Evolutionary conservation across 2,329 filamentous ascomycete species (phyloP).

Genomic region (Cordyceps fumosorosea): DNA sequence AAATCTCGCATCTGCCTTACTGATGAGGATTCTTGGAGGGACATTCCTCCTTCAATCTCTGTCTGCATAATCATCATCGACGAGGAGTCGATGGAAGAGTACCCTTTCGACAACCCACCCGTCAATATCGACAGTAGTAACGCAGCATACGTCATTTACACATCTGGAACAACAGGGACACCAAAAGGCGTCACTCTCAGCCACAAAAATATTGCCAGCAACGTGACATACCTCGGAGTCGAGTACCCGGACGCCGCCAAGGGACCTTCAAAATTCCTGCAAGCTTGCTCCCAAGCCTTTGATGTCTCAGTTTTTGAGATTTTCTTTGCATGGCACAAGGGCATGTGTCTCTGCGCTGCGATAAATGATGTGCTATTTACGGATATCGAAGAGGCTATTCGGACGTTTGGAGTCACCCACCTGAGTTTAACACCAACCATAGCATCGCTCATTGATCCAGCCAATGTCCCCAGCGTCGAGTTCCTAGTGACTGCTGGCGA

Average conservation of each 20-base stretch:
- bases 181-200: conserved; percentile 78
- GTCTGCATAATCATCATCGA: conserved; percentile 30
- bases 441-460: conserved; percentile 64
- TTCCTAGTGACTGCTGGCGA: conserved; percentile 81
- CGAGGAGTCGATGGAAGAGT: conserved; percentile 19
- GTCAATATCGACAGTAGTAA: conserved; percentile 37
- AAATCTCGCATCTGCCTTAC: conserved; percentile 39
- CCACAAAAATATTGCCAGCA: conserved; percentile 68
- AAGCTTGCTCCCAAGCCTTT: conserved; percentile 79
- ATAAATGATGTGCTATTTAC: conserved; percentile 67
- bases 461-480: conserved; percentile 61
- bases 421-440: conserved; percentile 82
- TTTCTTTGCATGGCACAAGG: conserved; percentile 73
- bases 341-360: conserved; percentile 72
- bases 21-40: conserved; percentile 24
- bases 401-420: conserved; percentile 62
- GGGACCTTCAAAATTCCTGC: conserved; percentile 51
- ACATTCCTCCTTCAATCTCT: conserved; percentile 13
- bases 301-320: conserved; percentile 89
- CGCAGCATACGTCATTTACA: conserved; percentile 74
- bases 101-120: conserved; percentile 31
- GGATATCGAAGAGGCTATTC: conserved; percentile 63
- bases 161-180: conserved; percentile 72
- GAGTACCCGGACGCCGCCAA: conserved; percentile 56
- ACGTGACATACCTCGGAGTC: conserved; percentile 58